Evolutionary conservation across 1,139 yeast species (phyloP), one percentile per base, ranked within the genome.

Genomic region (Yamadazyma taylorii): DNA sequence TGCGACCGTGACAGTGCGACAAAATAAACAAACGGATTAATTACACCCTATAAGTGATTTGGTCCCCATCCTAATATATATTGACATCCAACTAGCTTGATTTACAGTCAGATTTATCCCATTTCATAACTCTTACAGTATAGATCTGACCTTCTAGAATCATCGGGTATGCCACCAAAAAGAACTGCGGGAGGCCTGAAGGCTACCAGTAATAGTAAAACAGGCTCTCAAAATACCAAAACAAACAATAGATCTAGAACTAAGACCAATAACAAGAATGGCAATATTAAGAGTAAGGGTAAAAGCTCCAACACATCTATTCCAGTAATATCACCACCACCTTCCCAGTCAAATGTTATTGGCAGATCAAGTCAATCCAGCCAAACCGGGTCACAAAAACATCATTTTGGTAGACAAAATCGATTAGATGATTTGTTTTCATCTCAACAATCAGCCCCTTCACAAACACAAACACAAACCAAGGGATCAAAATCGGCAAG

Each of bases 381-480:
- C 8, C 30, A 27, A 27, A n/a, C 13, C 15, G 30, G 30, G 11
- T 27, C 30, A 6, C 30, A 27, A 21, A 27, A 27, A 16, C 30
- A 27, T 16, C 30, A 27, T 41, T 60, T 37, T 47, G 55, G 26
- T 46, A 63, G 35, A 50, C 26, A 52, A 30, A 63, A 62, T 46
- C 43, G 52, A 22, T 48, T 63, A 36, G 62, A 56, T 28, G 62
- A 55, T 36, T 42, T 62, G 11, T 48, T 60, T 24, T 47, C 60
- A 11, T 50, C 50, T 35, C 52, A 48, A 19, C 29, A 40, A 28
- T 12, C 24, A 19, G 21, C 8, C 38, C 32, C 36, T 31, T 35
- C 24, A 17, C 16, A n/a, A n/a, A n/a, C 33, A 12, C 26, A 13
- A 22, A 27, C 14, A n/a, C n/a, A n/a, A n/a, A n/a, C n/a, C n/a